phyloP scores from a whole-genome alignment of 1,139 yeast species.

The Suhomyces maxii region DNA sequence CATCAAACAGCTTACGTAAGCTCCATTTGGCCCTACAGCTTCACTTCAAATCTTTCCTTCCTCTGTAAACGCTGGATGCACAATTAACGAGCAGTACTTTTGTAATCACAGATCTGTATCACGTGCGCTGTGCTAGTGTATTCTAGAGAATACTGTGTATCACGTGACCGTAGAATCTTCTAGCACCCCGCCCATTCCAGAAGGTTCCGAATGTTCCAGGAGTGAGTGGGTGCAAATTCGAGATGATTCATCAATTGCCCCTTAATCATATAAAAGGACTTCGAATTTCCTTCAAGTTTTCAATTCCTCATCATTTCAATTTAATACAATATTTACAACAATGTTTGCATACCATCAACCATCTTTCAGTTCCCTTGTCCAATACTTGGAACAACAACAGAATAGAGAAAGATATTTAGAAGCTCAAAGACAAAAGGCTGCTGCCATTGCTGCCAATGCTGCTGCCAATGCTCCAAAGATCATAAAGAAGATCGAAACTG shows the following conservation, averaged over 20 bases:
- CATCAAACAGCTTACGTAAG: too few relatives aligned
- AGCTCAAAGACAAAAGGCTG: constrained; percentile 4
- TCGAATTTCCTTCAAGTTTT: neutral
- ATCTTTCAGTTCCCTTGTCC: constrained; percentile 4
- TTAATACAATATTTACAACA: neutral
- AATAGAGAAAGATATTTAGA: constrained; percentile 16
- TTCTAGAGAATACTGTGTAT: too few relatives aligned
- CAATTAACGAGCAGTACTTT: too few relatives aligned
- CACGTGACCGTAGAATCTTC: neutral
- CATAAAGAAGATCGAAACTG: constrained; percentile 39
- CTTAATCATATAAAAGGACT: neutral
- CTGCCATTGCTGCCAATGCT: constrained; percentile 4
- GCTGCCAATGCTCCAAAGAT: constrained; percentile 26
- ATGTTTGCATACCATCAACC: constrained; percentile 12
- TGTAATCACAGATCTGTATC: too few relatives aligned
- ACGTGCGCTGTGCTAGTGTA: too few relatives aligned
- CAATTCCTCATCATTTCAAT: neutral
- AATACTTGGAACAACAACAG: constrained; percentile 13
- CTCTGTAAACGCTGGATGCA: too few relatives aligned
- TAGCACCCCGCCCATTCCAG: constrained; percentile 3
- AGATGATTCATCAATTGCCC: constrained; percentile 7
- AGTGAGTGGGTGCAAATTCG: constrained; percentile 9
- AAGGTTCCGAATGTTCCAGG: neutral
- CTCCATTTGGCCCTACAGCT: too few relatives aligned
- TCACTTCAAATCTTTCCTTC: too few relatives aligned